Evolutionary conservation across 805 yeast species (phyloP).

Genomic region (Monosporozyma unispora): DNA sequence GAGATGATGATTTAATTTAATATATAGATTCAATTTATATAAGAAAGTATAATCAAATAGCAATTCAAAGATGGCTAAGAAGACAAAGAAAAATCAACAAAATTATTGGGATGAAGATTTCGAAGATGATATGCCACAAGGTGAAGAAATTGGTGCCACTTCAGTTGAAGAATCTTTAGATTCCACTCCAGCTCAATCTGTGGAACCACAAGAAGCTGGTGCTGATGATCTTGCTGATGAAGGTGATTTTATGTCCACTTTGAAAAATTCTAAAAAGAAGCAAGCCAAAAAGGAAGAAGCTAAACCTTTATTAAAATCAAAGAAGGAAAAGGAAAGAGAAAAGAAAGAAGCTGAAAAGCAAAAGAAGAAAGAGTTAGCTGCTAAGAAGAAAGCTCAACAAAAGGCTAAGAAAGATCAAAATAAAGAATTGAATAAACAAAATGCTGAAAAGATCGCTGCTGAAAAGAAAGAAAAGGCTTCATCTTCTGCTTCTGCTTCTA

Average conservation of each 20-base stretch:
- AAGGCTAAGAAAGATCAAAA: constrained; percentile 52
- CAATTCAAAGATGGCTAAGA: constrained; percentile 34
- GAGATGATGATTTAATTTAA: not conserved
- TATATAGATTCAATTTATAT: too few relatives aligned
- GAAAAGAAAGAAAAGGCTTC: constrained; percentile 24
- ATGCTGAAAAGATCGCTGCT: constrained; percentile 28
- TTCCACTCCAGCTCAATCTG: constrained; percentile 8
- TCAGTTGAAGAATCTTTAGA: constrained; percentile 16
- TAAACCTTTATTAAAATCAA: constrained; percentile 72
- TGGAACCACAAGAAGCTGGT: constrained; percentile 24
- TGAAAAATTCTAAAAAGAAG: constrained; percentile 72
- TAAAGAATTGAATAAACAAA: constrained; percentile 38
- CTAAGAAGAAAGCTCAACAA: constrained; percentile 68
- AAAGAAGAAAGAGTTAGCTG: constrained; percentile 82
- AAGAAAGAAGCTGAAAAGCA: constrained; percentile 89
- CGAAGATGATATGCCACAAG: constrained; percentile 41
- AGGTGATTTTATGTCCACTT: constrained; percentile 73
- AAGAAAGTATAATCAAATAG: not conserved
- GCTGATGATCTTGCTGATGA: constrained; percentile 39
- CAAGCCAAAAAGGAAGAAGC: constrained; percentile 49
- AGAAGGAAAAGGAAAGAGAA: constrained; percentile 91
- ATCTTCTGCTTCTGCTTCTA: constrained; percentile 30
- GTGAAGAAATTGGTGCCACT: constrained; percentile 43
- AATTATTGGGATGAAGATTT: constrained; percentile 76
- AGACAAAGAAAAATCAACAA: constrained; percentile 59